Evolutionary conservation across 495 filamentous ascomycete genomes (phyloP).

Genomic region (Tuber microsphaerosporum): DNA sequence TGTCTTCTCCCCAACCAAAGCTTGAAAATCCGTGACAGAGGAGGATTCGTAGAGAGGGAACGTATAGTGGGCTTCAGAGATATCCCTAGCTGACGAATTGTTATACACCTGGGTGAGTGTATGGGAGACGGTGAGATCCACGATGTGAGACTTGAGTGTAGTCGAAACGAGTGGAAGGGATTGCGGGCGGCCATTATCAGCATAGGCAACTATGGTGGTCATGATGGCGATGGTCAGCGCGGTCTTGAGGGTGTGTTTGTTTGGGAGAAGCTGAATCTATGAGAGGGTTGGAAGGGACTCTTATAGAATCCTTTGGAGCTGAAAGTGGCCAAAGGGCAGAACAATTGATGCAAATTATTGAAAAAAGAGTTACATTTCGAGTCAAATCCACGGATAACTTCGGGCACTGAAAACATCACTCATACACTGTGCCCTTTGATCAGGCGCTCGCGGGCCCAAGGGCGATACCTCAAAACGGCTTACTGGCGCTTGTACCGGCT

Average conservation of each 20-base stretch:
- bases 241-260: background rate
- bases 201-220: background rate
- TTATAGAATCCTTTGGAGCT: background rate
- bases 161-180: slow-evolving; percentile 3
- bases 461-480: too few species aligned
- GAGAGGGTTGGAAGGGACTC: background rate
- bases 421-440: too few species aligned
- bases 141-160: slow-evolving; percentile 7
- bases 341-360: background rate
- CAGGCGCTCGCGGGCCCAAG: too few species aligned
- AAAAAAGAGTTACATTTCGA: background rate
- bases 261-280: background rate
- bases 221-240: background rate
- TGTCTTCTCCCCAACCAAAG: slow-evolving; percentile 47
- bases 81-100: slow-evolving; percentile 45
- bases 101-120: slow-evolving; percentile 56
- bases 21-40: slow-evolving; percentile 57
- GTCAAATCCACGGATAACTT: background rate
- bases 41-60: slow-evolving; percentile 65
- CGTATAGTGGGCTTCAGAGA: slow-evolving; percentile 54
- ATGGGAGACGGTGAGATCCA: slow-evolving; percentile 33
- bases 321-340: background rate
- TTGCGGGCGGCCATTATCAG: background rate
- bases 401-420: background rate
- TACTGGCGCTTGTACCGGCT: too few species aligned